A percentile compares a stretch with the other conserved stretches of the same genome.
phyloP scores from a whole-genome alignment of 2,329 filamentous ascomycete species.

The Paecilomyces dactylethromorphus region DNA sequence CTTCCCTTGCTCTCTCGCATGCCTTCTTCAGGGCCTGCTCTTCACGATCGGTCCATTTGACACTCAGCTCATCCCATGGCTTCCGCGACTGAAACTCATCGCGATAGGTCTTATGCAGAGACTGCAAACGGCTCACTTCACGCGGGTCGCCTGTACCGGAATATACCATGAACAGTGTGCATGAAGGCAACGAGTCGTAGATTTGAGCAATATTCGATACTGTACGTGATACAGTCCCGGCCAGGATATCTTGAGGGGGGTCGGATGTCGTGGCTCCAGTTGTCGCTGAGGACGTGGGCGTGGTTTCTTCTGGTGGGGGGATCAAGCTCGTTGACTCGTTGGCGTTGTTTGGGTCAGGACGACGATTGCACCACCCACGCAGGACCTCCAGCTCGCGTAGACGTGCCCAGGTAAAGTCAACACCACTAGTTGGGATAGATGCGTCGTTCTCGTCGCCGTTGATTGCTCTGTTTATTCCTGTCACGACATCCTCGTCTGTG shows the following conservation, averaged over 20 bases:
- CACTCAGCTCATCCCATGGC: constrained; percentile 54
- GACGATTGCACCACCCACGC: constrained; percentile 53
- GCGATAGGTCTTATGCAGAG: constrained; percentile 49
- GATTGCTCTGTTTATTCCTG: constrained; percentile 47
- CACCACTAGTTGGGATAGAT: constrained; percentile 44
- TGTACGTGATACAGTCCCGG: constrained; percentile 43
- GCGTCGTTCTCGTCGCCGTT: constrained; percentile 40
- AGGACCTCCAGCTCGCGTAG: constrained; percentile 55
- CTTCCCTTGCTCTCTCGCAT: constrained; percentile 50
- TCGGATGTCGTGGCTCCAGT: constrained; percentile 7
- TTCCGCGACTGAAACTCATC: constrained; percentile 54
- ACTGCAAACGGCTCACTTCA: constrained; percentile 50
- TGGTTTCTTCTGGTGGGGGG: constrained; percentile 18
- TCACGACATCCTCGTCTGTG: constrained; percentile 52
- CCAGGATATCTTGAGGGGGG: constrained; percentile 25
- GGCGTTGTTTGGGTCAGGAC: constrained; percentile 40
- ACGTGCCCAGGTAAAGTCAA: constrained; percentile 59
- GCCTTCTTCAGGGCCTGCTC: constrained; percentile 53
- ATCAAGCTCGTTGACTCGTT: constrained; percentile 27
- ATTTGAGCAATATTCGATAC: constrained; percentile 46
- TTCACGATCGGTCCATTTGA: constrained; percentile 60
- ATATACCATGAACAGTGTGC: constrained; percentile 57
- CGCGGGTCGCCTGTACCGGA: constrained; percentile 58
- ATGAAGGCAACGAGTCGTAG: constrained; percentile 50
- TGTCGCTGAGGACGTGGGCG: constrained; percentile 8